Evolutionary conservation across 176 grass and related monocot species (phyloP).

Genomic region (Paspalum vaginatum): DNA sequence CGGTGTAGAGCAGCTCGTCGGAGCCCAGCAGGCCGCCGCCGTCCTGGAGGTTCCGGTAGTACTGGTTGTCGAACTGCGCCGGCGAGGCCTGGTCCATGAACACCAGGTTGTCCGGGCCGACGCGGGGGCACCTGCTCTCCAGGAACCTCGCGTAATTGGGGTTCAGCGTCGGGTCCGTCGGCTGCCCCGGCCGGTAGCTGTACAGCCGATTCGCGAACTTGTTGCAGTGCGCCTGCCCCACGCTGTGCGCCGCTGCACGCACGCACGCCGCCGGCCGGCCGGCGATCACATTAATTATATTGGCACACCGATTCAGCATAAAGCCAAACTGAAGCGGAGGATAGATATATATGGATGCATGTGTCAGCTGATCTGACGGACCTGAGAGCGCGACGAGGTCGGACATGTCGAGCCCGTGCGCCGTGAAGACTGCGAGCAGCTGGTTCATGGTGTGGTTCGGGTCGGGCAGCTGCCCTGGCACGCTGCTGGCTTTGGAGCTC

Average conservation of each 20-base stretch:
- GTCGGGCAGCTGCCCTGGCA: constrained; percentile 54
- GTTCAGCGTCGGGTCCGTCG: constrained; percentile 61
- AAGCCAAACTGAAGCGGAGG: no score
- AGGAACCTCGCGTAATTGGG: constrained; percentile 58
- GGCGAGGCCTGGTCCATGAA: constrained; percentile 74
- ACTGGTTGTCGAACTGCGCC: constrained; percentile 78
- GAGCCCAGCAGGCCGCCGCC: constrained; percentile 60
- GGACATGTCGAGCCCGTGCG: constrained; percentile 52
- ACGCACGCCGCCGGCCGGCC: no score
- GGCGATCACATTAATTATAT: background rate
- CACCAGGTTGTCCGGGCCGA: constrained; percentile 43
- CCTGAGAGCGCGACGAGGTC: constrained; percentile 84
- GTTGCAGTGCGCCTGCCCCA: constrained; percentile 76
- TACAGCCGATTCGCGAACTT: constrained; percentile 62
- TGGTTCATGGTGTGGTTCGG: constrained; percentile 46
- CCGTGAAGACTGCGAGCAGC: constrained; percentile 50
- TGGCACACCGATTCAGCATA: background rate
- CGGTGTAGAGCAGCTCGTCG: constrained; percentile 72
- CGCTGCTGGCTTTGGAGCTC: constrained; percentile 55
- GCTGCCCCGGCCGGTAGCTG: constrained; percentile 5
- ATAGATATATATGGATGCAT: background rate
- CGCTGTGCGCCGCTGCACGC: constrained; percentile 70
- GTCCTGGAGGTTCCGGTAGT: constrained; percentile 80
- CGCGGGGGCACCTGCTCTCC: constrained; percentile 44
- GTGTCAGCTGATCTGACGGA: background rate